Base-by-base conservation (phyloP, 805 yeast species). In the Pichia occidentalis region DNA sequence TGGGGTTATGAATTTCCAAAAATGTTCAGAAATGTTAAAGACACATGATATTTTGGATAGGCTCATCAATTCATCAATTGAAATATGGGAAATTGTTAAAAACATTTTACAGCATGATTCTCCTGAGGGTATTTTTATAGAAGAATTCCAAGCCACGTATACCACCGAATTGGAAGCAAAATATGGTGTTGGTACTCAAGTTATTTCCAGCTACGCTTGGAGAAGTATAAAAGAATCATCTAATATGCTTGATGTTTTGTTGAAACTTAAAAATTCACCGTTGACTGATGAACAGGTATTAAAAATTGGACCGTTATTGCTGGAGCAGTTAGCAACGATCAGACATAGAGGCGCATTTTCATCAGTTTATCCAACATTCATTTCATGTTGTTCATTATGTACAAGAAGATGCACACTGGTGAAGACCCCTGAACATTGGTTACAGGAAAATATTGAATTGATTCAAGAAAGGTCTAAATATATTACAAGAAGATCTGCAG, bases 321-420 rank as follows among this genome's bases (percentile, higher is more conserved):
- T 82, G 40, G 70, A 64, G 9, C 95, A 87, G 53, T 62, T 92
- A 24, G 70, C 85, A 3, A 67, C 76, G 0, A 80, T 88, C 16
- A 74, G 88, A 31, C 97, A 92, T 50, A 71, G 94, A 44, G 97
- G 97, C 23, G 95, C 97, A 0, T 85, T 90, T 45, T 80, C 94
- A 8, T 78, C 97, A 0, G 81, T 88, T 0, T 79, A 84, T 45
- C 95, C 96, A 5, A 73, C 92, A 0, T 85, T 83, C 49, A 68
- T 77, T 11, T 68, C 77, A 6, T 71, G 80, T 39, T 85, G 95
- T 48, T 45, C 59, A 11, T 57, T 75, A n/a, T 78, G 90, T 54
- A 56, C 60, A 28, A 37, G 39, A 13, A 44, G 51, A 12, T 57
- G 57, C 0, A 47, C 67, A 5, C 56, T 65, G 12, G 48, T 47